Percentiles rank a stretch among this genome's conserved stretches.
These are phyloP conservation scores for Eucalyptus cladocalyx DNA, from an alignment of 345 rosid species.

Conservation along the genomic window DNA sequence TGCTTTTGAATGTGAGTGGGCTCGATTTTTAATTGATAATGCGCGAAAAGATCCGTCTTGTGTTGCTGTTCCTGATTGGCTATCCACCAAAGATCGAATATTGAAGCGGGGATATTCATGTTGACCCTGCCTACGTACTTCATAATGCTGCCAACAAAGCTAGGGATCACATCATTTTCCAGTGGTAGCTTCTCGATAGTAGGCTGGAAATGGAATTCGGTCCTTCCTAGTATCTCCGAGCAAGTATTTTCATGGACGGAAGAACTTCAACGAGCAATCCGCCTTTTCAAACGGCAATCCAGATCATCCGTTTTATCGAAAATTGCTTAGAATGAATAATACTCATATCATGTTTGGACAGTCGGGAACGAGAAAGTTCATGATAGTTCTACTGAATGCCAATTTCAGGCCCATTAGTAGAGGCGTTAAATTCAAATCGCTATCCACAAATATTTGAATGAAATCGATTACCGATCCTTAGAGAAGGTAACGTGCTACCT, in stretches of 20 bases:
- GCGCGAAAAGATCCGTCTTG: background rate
- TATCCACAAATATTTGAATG: background rate
- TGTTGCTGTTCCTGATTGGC: background rate
- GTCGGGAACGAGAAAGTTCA: accelerated
- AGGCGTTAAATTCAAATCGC: background rate
- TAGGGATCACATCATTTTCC: background rate
- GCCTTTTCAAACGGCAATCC: background rate
- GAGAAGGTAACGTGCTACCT: background rate
- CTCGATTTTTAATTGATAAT: background rate
- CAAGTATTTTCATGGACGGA: background rate
- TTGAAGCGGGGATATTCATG: background rate
- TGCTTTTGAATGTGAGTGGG: background rate
- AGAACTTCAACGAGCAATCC: background rate
- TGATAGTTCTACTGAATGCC: background rate
- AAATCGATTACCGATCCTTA: background rate
- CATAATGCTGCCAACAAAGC: background rate
- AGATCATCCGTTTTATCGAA: background rate
- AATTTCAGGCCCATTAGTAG: background rate
- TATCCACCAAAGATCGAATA: background rate
- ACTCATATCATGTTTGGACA: background rate
- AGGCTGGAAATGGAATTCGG: background rate
- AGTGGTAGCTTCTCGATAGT: background rate
- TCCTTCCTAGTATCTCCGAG: background rate
- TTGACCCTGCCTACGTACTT: background rate
- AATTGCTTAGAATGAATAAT: background rate